These are phyloP conservation scores for Coniferiporia weirii DNA, from an alignment of 1,284 basidiomycete species.

Conservation along the genomic window DNA sequence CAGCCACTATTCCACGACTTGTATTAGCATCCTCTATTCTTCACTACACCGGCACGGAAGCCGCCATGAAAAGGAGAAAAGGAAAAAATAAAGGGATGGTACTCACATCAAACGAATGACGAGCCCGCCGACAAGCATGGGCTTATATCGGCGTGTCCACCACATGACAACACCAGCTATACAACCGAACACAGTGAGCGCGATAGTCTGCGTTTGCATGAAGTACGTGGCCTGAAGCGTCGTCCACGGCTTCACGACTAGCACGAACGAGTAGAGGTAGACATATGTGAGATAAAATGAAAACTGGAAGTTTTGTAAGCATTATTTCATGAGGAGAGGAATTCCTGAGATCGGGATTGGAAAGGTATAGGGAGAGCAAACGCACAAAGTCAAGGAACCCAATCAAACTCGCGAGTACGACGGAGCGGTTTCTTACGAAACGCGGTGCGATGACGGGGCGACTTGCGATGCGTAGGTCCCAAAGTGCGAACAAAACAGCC, in stretches of 20 bases:
- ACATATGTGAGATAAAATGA: constrained; percentile 59
- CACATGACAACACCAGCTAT: constrained; percentile 53
- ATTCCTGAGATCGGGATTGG: too few relatives aligned
- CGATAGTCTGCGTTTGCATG: constrained; percentile 50
- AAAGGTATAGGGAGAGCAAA: constrained; percentile 7
- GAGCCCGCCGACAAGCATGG: constrained; percentile 61
- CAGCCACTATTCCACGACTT: constrained; percentile 43
- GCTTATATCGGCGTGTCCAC: constrained; percentile 51
- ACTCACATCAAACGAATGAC: constrained; percentile 52
- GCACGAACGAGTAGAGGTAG: constrained; percentile 57
- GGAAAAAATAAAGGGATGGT: background rate
- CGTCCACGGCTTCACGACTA: constrained; percentile 57
- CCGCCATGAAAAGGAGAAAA: background rate
- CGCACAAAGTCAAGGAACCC: constrained; percentile 68
- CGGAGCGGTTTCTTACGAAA: constrained; percentile 52
- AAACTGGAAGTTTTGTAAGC: constrained; percentile 32
- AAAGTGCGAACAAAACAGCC: constrained; percentile 37
- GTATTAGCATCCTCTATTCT: background rate
- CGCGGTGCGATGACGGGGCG: constrained; percentile 50
- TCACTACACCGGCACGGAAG: too few relatives aligned
- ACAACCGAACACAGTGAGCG: constrained; percentile 63
- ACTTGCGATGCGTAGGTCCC: constrained; percentile 45
- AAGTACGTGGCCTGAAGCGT: constrained; percentile 51
- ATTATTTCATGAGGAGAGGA: background rate
- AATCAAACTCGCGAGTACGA: constrained; percentile 57